phyloP scores from a whole-genome alignment of 192 early-diverging fungal genomes.

The Mortierella alpina region DNA sequence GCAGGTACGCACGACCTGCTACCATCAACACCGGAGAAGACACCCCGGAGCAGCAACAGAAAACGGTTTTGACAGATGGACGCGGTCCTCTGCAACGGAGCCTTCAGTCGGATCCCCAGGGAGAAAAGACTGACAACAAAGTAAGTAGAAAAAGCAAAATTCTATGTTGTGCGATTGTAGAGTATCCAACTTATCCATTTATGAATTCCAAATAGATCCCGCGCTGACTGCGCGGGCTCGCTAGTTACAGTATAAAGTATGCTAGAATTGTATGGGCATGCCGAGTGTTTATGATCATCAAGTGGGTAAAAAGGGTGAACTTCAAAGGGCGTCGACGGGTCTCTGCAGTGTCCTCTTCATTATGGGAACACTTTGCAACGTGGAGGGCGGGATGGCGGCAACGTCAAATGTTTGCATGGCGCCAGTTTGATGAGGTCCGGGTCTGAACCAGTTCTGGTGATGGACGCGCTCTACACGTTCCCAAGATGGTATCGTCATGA shows the following conservation, averaged over 20 bases:
- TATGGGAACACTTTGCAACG: conserved; percentile 22
- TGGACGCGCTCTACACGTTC: conserved; percentile 42
- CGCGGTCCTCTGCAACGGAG: too few relatives aligned
- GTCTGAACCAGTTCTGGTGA: conserved; percentile 52
- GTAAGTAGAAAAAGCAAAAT: too few relatives aligned
- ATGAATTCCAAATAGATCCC: too few relatives aligned
- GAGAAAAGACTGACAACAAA: too few relatives aligned
- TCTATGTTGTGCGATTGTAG: too few relatives aligned
- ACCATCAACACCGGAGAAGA: too few relatives aligned
- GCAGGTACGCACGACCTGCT: too few relatives aligned
- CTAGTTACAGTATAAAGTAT: neutral
- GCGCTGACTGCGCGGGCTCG: too few relatives aligned
- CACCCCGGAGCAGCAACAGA: too few relatives aligned
- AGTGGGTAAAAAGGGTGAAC: conserved; percentile 22
- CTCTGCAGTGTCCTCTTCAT: conserved; percentile 27
- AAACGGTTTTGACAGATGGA: too few relatives aligned
- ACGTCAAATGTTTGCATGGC: conserved; percentile 36
- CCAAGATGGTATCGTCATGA: conserved; percentile 27
- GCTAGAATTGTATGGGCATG: neutral
- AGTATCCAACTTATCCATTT: too few relatives aligned
- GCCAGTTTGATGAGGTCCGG: conserved; percentile 40
- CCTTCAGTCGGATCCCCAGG: too few relatives aligned
- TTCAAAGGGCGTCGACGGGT: neutral
- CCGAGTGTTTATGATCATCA: conserved; percentile 33
- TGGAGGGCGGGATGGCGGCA: conserved; percentile 15